These are phyloP conservation scores for Silene conica DNA, from an alignment of 148 eudicot genomes.

Conservation along the genomic window DNA sequence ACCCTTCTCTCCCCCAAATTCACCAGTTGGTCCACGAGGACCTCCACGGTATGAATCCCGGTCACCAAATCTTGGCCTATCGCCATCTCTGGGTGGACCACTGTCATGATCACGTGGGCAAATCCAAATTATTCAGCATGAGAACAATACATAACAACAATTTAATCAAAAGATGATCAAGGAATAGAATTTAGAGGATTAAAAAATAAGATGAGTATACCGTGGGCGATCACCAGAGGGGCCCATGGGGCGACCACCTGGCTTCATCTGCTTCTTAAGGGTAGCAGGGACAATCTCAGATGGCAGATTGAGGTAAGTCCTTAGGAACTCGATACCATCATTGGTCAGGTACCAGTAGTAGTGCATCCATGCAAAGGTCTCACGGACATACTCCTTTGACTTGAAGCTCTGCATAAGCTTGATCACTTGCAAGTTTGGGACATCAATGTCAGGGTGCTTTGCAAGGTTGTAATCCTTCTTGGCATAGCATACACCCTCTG, in stretches of 20 bases:
- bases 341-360: slow-evolving; percentile 92
- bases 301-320: slow-evolving; percentile 94
- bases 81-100: slow-evolving; percentile 91
- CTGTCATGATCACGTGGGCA: slow-evolving; percentile 24
- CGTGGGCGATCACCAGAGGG: slow-evolving; percentile 85
- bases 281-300: slow-evolving; percentile 94
- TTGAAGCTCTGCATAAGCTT: slow-evolving; percentile 92
- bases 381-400: slow-evolving; percentile 78
- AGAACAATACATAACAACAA: neutral
- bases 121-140: neutral
- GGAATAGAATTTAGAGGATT: too few species aligned
- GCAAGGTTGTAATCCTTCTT: slow-evolving; percentile 80
- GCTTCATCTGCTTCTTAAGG: slow-evolving; percentile 71
- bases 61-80: slow-evolving; percentile 75
- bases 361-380: slow-evolving; percentile 99
- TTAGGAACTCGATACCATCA: slow-evolving; percentile 89
- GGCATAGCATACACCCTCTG: slow-evolving; percentile 88
- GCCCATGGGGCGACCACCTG: slow-evolving; percentile 77
- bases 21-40: slow-evolving; percentile 81
- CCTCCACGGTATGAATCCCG: slow-evolving; percentile 84
- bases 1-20: slow-evolving; percentile 85
- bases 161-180: neutral
- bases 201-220: slow-evolving; percentile 23
- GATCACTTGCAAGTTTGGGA: slow-evolving; percentile 71
- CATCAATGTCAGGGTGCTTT: slow-evolving; percentile 78